phyloP scores from a whole-genome alignment of 345 rosid species.

The Eucalyptus caleyi region DNA sequence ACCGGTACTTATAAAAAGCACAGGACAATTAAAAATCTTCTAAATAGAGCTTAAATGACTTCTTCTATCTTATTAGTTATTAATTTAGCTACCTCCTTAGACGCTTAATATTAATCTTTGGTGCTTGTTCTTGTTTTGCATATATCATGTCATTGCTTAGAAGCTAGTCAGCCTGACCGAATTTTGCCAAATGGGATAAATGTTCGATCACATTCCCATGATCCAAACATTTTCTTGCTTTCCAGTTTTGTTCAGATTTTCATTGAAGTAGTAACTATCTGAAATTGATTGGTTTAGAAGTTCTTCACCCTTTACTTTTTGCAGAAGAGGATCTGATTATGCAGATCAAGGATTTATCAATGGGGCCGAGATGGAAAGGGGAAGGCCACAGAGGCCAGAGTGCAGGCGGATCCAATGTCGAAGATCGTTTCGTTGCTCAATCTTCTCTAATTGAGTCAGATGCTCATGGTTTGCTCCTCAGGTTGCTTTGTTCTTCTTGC shows the following conservation, averaged over 20 bases:
- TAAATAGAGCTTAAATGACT: not conserved
- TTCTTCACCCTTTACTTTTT: not conserved
- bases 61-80: not conserved
- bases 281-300: not conserved
- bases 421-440: constrained; percentile 40
- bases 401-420: constrained; percentile 64
- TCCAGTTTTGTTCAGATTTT: not conserved
- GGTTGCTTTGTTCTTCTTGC: constrained; percentile 41
- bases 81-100: not conserved
- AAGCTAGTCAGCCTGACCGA: not conserved
- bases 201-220: not conserved
- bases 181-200: not conserved
- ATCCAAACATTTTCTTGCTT: not conserved
- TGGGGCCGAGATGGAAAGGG: constrained; percentile 88
- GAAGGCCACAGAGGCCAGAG: constrained; percentile 55
- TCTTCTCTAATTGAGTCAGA: constrained; percentile 33
- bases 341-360: not conserved
- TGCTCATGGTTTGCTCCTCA: constrained; percentile 26
- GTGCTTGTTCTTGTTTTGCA: not conserved
- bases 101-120: not conserved
- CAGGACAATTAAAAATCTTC: not conserved
- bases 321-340: not conserved
- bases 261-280: not conserved
- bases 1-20: not conserved
- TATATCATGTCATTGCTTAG: not conserved